Conservation (phyloP, 2,329 filamentous ascomycete species). For the Laburnicola sp. region DNA sequence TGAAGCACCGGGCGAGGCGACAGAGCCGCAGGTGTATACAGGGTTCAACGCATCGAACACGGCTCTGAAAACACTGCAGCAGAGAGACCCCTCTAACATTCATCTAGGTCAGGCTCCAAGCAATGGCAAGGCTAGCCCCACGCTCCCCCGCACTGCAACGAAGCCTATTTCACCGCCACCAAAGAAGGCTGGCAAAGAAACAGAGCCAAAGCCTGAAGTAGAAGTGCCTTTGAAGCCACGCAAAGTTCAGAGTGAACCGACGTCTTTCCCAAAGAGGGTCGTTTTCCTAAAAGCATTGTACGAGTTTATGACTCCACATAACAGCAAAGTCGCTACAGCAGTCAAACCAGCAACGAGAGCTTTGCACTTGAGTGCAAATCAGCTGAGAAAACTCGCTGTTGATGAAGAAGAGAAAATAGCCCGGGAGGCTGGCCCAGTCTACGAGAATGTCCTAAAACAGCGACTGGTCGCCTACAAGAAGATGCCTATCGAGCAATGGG, state of each 20-base stretch:
- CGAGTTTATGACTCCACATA: slow-evolving; percentile 67
- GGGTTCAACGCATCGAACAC: slow-evolving; percentile 27
- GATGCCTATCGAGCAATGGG: slow-evolving; percentile 74
- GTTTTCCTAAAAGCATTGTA: slow-evolving; percentile 63
- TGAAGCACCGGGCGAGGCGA: background rate
- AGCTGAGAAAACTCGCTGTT: slow-evolving; percentile 68
- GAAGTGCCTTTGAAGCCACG: slow-evolving; percentile 64
- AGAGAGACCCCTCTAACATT: slow-evolving; percentile 3
- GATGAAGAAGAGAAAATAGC: slow-evolving; percentile 81
- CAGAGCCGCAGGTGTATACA: slow-evolving; percentile 26
- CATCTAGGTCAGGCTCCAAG: slow-evolving; percentile 5
- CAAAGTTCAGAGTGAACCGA: slow-evolving; percentile 58
- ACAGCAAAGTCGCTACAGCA: slow-evolving; percentile 62
- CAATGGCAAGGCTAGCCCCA: slow-evolving; percentile 7
- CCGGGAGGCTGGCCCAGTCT: slow-evolving; percentile 68
- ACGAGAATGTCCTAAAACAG: slow-evolving; percentile 82
- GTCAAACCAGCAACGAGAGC: slow-evolving; percentile 55
- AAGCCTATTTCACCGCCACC: slow-evolving; percentile 39
- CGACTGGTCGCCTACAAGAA: slow-evolving; percentile 75
- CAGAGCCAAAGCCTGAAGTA: slow-evolving; percentile 46
- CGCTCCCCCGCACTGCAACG: slow-evolving; percentile 28
- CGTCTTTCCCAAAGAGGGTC: slow-evolving; percentile 37
- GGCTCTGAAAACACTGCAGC: slow-evolving; percentile 11
- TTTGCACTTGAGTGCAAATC: slow-evolving; percentile 65
- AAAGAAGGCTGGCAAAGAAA: slow-evolving; percentile 19